phyloP scores from a whole-genome alignment of 768 basidiomycete species.

The Boletus speciosus region DNA sequence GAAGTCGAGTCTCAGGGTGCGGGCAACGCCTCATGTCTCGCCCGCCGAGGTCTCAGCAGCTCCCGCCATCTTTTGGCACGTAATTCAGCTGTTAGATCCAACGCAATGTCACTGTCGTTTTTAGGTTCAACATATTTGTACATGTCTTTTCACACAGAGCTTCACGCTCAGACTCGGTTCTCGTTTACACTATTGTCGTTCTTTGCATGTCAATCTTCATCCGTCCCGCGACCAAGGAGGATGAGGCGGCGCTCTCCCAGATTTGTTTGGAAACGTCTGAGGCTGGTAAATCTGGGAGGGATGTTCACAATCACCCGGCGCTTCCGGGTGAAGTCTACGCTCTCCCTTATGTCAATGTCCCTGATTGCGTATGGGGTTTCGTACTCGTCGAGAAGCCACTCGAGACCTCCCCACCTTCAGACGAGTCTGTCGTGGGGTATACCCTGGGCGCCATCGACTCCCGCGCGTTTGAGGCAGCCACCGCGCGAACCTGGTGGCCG shows the following conservation, averaged over 20 bases:
- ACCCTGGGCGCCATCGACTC: constrained; percentile 66
- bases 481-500: constrained; percentile 64
- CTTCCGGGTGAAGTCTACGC: constrained; percentile 72
- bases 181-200: not conserved
- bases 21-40: not conserved
- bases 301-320: constrained; percentile 56
- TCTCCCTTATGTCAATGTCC: constrained; percentile 68
- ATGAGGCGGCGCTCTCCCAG: constrained; percentile 55
- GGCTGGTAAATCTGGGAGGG: constrained; percentile 64
- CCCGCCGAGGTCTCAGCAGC: not conserved
- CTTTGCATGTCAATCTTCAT: constrained; percentile 37
- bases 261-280: constrained; percentile 76
- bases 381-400: constrained; percentile 54
- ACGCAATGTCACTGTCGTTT: not conserved
- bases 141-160: not conserved
- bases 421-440: constrained; percentile 63
- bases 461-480: constrained; percentile 55
- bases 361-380: constrained; percentile 64
- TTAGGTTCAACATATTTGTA: not conserved
- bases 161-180: not conserved
- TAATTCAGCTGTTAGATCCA: constrained; percentile 12
- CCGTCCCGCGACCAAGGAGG: constrained; percentile 52
- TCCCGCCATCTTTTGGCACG: not conserved
- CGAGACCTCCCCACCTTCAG: constrained; percentile 23
- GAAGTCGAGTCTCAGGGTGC: not conserved